These are phyloP conservation scores for Fonsecaea monophora DNA, from an alignment of 2,329 filamentous ascomycete species.

Conservation along the genomic window DNA sequence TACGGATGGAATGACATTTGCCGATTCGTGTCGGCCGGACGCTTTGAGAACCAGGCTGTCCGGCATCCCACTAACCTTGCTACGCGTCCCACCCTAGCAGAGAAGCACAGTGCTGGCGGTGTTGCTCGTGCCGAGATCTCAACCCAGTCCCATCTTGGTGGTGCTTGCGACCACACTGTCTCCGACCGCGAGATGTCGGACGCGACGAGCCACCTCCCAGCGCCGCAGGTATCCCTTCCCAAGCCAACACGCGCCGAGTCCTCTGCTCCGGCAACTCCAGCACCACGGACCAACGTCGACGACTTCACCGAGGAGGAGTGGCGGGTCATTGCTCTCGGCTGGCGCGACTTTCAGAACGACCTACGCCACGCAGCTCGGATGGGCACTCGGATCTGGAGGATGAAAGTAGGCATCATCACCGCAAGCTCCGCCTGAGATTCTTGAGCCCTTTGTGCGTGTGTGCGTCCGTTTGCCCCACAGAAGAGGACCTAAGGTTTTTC, in stretches of 20 bases:
- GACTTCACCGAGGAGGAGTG: slow-evolving; percentile 21
- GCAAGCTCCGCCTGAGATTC: background rate
- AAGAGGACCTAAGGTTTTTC: too few species aligned
- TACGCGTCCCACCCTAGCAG: background rate
- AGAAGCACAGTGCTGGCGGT: background rate
- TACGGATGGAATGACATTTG: slow-evolving; percentile 37
- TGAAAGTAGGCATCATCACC: slow-evolving; percentile 31
- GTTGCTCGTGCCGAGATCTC: background rate
- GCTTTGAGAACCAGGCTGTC: background rate
- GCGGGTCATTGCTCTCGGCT: slow-evolving; percentile 27
- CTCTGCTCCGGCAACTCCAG: background rate
- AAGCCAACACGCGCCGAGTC: background rate
- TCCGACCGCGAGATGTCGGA: background rate
- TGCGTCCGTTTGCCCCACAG: too few species aligned
- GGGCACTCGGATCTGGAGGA: slow-evolving; percentile 36
- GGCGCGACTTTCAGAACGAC: slow-evolving; percentile 32
- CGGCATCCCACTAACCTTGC: background rate
- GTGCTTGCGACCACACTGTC: background rate
- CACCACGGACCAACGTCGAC: background rate
- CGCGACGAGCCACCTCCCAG: background rate
- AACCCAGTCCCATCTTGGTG: background rate
- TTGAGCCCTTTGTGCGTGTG: too few species aligned
- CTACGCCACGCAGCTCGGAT: slow-evolving; percentile 22
- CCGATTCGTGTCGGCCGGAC: slow-evolving; percentile 30
- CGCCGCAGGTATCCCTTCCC: background rate